A percentile compares a stretch with the other conserved stretches of the same genome.
Evolutionary conservation across 257 asterid genomes (phyloP).

Genomic region (Hygrophila difformis): DNA sequence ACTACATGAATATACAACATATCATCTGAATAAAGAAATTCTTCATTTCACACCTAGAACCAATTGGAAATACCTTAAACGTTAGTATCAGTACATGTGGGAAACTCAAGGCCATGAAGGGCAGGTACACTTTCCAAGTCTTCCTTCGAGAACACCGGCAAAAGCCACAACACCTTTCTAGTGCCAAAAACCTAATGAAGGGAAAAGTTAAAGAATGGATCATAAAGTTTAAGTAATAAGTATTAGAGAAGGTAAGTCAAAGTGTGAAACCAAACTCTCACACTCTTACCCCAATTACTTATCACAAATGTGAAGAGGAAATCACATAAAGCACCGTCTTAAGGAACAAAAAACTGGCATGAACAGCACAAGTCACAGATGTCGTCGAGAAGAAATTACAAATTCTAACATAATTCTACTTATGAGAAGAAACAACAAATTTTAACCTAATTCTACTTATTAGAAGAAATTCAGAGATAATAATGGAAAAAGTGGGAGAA

Average conservation of each 20-base stretch:
- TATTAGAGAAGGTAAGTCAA: neutral
- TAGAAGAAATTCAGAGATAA: no score
- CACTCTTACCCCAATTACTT: no score
- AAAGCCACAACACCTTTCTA: conserved; percentile 50
- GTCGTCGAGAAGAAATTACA: no score
- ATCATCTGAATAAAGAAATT: no score
- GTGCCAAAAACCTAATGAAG: conserved; percentile 60
- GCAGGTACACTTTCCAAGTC: conserved; percentile 69
- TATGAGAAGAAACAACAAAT: no score
- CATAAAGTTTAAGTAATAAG: conserved; percentile 3
- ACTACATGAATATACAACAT: no score
- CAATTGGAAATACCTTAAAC: conserved; percentile 26
- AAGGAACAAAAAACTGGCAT: no score
- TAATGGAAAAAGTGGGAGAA: no score
- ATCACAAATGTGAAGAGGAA: neutral
- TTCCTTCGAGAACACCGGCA: conserved; percentile 59
- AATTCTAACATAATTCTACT: no score
- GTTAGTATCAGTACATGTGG: conserved; percentile 36
- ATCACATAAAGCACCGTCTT: neutral
- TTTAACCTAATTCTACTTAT: no score
- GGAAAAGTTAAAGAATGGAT: neutral
- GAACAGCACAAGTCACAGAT: no score
- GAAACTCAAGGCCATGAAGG: conserved; percentile 61
- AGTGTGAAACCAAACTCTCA: neutral
- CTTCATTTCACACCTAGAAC: neutral